Base-by-base conservation (phyloP, 1,284 basidiomycete species). In the Austropuccinia psidii region DNA sequence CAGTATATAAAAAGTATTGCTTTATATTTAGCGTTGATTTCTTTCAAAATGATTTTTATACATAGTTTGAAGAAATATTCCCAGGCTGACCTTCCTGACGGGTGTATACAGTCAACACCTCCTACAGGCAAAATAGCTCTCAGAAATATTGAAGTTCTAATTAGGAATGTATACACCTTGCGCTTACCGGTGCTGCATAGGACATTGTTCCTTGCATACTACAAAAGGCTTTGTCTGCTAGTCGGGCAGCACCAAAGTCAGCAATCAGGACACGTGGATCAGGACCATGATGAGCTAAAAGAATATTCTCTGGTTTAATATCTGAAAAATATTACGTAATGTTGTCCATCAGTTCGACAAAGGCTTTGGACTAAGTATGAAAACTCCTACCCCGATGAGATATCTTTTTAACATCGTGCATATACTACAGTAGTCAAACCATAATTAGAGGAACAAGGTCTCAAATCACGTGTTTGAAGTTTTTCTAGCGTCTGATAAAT, bases 191-290 rank as follows among this genome's bases (percentile, higher is more conserved):
- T 27, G 69, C 69, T 7, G 69, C 69, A n/a, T 73, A 73, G 1
- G 69, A 73, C 69, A 73, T 73, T 9, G 69, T 73, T 49, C 69
- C 69, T 49, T 73, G 69, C 69, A 73, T 73, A 24, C 58, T 62
- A 54, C 69, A 73, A 55, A 73, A 73, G 11, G 69, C 69, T 52
- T 73, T 73, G 52, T 73, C 69, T 31, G 69, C 69, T 49, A 73
- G 41, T 39, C 69, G 57, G 7, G 69, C 69, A 4, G 69, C 69
- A 29, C 69, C 69, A 62, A 73, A 73, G 50, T 73, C 69, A 11
- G 69, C 69, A 37, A 73, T 43, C 27, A 62, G 31, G 0, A 73
- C 69, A n/a, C 49, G 52, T 17, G 69, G 69, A 41, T 62, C 33
- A 1, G 69, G 69, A 24, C 69, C 69, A 33, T 52, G 55, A 50